Conservation (phyloP, 2,329 filamentous ascomycete genomes). For the Penicillium occitanis region DNA sequence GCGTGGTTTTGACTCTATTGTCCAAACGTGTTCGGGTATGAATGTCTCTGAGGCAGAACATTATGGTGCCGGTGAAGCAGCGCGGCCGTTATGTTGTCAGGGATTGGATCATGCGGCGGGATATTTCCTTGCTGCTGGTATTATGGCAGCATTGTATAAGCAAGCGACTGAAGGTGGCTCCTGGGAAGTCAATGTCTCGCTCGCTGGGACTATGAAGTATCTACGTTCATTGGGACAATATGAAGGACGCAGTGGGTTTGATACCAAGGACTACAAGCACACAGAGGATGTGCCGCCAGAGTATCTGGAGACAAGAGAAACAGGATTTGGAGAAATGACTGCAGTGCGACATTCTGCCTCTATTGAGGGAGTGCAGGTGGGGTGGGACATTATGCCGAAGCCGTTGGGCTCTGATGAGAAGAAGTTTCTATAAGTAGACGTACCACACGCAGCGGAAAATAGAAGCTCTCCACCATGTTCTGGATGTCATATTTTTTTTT, state of each 20-base stretch:
- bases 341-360: conserved; percentile 51
- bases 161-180: conserved; percentile 48
- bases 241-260: conserved; percentile 47
- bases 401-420: conserved; percentile 48
- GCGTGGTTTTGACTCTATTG: conserved; percentile 57
- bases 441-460: not conserved
- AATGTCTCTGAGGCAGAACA: conserved; percentile 57
- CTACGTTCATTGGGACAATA: conserved; percentile 56
- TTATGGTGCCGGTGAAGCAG: conserved; percentile 40
- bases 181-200: conserved; percentile 56
- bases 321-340: conserved; percentile 49
- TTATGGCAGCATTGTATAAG: conserved; percentile 54
- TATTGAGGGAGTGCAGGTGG: conserved; percentile 47
- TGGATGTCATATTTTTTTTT: too few relatives aligned
- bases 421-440: not conserved
- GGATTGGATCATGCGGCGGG: conserved; percentile 58
- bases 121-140: conserved; percentile 56
- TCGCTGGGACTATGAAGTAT: conserved; percentile 59
- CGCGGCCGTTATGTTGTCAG: conserved; percentile 53
- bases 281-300: conserved; percentile 33
- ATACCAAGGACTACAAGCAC: conserved; percentile 33
- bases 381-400: conserved; percentile 56
- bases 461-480: not conserved
- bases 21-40: conserved; percentile 58
- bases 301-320: conserved; percentile 48